Evolutionary conservation across 768 basidiomycete species (phyloP).

Genomic region (Calocybe gangraenosa): DNA sequence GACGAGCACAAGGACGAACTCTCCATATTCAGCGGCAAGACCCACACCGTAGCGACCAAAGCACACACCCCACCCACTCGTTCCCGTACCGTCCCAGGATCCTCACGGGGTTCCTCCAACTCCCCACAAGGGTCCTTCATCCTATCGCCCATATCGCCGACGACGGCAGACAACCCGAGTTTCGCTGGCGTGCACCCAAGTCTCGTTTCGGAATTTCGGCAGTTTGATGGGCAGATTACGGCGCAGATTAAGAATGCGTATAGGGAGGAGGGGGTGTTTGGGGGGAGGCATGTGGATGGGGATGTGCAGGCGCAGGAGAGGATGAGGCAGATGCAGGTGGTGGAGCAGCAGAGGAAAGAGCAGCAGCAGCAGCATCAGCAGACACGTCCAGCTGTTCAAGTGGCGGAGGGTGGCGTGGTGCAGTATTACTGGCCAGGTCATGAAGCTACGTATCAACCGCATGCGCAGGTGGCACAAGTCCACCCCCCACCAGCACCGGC

Average conservation of each 20-base stretch:
- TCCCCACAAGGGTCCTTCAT: slow-evolving; percentile 22
- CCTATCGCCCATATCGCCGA: slow-evolving; percentile 15
- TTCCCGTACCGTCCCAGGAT: neutral
- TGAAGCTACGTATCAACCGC: slow-evolving; percentile 17
- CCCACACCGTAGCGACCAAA: slow-evolving; percentile 56
- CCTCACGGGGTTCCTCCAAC: neutral
- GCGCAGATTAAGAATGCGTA: slow-evolving; percentile 47
- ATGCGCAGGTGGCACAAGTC: slow-evolving; percentile 15
- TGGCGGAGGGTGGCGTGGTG: slow-evolving; percentile 17
- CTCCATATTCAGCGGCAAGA: slow-evolving; percentile 74
- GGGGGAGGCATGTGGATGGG: slow-evolving; percentile 22
- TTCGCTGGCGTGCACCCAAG: slow-evolving; percentile 53
- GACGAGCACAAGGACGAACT: slow-evolving; percentile 61
- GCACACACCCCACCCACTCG: slow-evolving; percentile 17
- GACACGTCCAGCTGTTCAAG: neutral
- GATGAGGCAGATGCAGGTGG: slow-evolving; percentile 10
- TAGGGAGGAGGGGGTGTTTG: slow-evolving; percentile 30
- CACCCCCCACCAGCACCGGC: slow-evolving; percentile 8
- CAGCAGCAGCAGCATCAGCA: slow-evolving; percentile 17
- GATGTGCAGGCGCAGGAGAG: neutral
- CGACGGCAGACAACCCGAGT: slow-evolving; percentile 28
- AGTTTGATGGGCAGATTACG: slow-evolving; percentile 52
- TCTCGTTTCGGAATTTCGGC: slow-evolving; percentile 49
- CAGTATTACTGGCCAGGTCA: slow-evolving; percentile 26
- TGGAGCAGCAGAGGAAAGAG: slow-evolving; percentile 22